Evolutionary conservation across 345 rosid species (phyloP).

Genomic region (Ricinus communis): DNA sequence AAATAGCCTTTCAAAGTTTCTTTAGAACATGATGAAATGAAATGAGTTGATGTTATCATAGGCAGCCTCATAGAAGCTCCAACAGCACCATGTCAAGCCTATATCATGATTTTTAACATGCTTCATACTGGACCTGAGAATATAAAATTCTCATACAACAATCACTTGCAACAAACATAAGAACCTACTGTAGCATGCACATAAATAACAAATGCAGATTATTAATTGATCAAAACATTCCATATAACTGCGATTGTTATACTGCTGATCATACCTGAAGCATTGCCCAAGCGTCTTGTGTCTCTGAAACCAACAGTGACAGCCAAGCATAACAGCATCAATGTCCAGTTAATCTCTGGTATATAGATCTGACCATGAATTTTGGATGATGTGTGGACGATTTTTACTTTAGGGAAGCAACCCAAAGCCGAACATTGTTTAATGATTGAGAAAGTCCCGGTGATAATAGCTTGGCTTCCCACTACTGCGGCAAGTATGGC

Average conservation of each 20-base stretch:
- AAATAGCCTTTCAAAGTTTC: neutral
- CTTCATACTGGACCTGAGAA: neutral
- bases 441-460: constrained; percentile 89
- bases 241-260: neutral
- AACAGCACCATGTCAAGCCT: neutral
- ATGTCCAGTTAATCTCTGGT: constrained; percentile 90
- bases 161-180: neutral
- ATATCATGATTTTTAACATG: neutral
- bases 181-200: neutral
- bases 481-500: constrained; percentile 96
- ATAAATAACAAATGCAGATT: neutral
- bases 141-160: neutral
- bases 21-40: neutral
- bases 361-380: constrained; percentile 93
- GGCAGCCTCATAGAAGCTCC: neutral
- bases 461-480: constrained; percentile 91
- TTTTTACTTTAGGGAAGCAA: constrained; percentile 85
- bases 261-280: constrained; percentile 57
- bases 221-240: neutral
- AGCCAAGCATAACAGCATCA: constrained; percentile 85
- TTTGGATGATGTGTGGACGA: constrained; percentile 84
- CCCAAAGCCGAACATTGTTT: constrained; percentile 85
- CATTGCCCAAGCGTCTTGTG: constrained; percentile 78
- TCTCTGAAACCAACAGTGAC: constrained; percentile 90
- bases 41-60: neutral